Evolutionary conservation across 495 filamentous ascomycete genomes (phyloP).

Genomic region (Neurospora sp.): DNA sequence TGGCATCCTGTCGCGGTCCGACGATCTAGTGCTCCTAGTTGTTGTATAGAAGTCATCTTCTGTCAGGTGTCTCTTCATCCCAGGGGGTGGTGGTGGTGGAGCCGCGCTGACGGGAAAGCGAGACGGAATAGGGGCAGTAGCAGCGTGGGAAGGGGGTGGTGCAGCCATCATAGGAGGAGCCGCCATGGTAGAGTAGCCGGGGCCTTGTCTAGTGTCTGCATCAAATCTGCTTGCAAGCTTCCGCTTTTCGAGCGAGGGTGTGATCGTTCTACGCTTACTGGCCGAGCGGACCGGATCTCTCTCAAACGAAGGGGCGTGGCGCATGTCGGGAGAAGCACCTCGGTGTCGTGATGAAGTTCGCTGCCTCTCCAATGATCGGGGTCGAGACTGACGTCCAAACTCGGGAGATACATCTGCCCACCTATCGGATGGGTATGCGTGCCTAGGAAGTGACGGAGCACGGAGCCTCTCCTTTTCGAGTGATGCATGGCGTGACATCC

Average conservation of each 20-base stretch:
- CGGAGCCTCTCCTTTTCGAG: constrained; percentile 3
- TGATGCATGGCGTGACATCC: constrained; percentile 3
- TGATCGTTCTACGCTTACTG: not conserved
- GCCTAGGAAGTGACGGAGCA: not conserved
- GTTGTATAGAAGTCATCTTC: not conserved
- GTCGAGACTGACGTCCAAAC: not conserved
- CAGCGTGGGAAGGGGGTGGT: constrained; percentile 16
- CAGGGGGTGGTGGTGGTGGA: not conserved
- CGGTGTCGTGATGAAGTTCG: constrained; percentile 2
- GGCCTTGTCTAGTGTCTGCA: constrained; percentile 21
- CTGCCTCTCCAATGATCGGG: constrained; percentile 8
- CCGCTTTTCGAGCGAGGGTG: not conserved
- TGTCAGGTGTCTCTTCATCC: not conserved
- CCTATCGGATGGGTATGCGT: not conserved
- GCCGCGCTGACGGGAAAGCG: not conserved
- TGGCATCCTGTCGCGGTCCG: constrained; percentile 1
- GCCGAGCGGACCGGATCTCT: constrained; percentile 14
- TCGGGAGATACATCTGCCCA: not conserved
- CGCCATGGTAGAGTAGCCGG: constrained; percentile 5
- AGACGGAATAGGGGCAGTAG: constrained; percentile 5
- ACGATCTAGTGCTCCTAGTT: not conserved
- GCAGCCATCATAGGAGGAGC: constrained; percentile 10
- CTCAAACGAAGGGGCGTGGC: constrained; percentile 29
- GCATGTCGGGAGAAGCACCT: constrained; percentile 7
- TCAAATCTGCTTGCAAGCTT: constrained; percentile 34